These are phyloP conservation scores for Neospora caninum DNA, from an alignment of 169 alveolate genomes.

Conservation along the genomic window DNA sequence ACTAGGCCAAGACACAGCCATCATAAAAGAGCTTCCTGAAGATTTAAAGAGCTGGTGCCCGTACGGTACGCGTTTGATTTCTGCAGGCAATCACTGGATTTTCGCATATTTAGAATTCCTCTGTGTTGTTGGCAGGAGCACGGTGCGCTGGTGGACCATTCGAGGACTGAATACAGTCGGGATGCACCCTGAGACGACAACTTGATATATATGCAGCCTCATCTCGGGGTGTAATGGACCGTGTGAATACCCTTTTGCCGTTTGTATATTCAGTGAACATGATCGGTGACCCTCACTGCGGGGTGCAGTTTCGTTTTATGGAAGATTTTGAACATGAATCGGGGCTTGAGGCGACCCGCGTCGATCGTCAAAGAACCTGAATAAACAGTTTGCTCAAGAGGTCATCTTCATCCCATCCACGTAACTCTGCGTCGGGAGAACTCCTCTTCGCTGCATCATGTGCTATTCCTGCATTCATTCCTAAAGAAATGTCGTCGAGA, in stretches of 20 bases:
- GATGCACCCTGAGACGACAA: neutral
- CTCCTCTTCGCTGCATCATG: neutral
- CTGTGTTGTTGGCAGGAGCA: conserved; percentile 31
- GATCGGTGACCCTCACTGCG: no score
- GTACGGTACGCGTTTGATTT: conserved; percentile 25
- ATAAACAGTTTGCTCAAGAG: neutral
- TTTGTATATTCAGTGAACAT: no score
- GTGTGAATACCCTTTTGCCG: no score
- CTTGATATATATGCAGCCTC: no score
- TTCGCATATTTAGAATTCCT: neutral
- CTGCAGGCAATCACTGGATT: neutral
- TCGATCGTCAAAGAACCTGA: neutral
- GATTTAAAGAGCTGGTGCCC: conserved; percentile 58
- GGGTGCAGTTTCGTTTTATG: no score
- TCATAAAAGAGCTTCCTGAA: conserved; percentile 45
- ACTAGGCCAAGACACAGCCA: conserved; percentile 8
- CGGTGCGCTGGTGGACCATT: conserved; percentile 61
- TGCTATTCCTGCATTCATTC: neutral
- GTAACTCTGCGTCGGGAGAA: conserved; percentile 10
- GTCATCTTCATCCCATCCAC: conserved; percentile 26
- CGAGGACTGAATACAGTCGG: neutral
- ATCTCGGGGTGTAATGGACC: no score
- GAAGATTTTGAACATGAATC: no score
- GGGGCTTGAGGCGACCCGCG: no score
- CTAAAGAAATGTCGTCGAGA: neutral